Base-by-base conservation (phyloP, 257 asterid genomes). In the Knoxia roxburghii region DNA sequence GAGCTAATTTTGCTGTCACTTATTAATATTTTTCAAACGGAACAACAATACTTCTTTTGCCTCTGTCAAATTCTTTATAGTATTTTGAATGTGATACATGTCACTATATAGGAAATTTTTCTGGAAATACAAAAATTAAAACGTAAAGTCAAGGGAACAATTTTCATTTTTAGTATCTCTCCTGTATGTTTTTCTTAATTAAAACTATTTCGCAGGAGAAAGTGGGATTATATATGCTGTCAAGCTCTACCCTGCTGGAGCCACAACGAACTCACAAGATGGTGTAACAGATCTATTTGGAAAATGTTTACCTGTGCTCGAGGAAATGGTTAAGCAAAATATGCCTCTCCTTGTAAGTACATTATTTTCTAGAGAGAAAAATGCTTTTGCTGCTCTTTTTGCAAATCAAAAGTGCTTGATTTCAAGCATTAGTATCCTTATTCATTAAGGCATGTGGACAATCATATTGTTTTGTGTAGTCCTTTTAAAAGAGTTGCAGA, bases 201-300 rank as follows among this genome's bases (percentile, higher is more conserved):
- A 21, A 49, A 14, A 58, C 35, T 64, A 26, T 45, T 64, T n/a
- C 37, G 15, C 80, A 92, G 97, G 84, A 64, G 89, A 87, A 85
- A 87, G 95, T 78, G 90, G 91, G 69, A 82, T 77, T 45, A 83
- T 93, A 68, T 85, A 59, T 80, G 97, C 82, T 68, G 98, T 93
- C 75, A 93, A 93, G 82, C 80, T 93, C 79, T 93, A 93, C 75
- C 98, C 98, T 66, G 98, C 96, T 73, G 98, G 98, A 65, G 97
- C 99, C 23, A 93, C 99, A 62, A 93, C 99, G 8, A 93, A 93
- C 80, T 93, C 99, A 58, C 95, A 93, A 78, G 96, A 90, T 76
- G 99, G 99, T 70, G 99, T 88, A n/a, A 90, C 97, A 23, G 97
- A 93, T 82, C 77, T 90, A 45, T 88, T 93, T 41, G 95, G 95